Base-by-base conservation (phyloP, 1,284 basidiomycete genomes). In the Abortiporus biennis region DNA sequence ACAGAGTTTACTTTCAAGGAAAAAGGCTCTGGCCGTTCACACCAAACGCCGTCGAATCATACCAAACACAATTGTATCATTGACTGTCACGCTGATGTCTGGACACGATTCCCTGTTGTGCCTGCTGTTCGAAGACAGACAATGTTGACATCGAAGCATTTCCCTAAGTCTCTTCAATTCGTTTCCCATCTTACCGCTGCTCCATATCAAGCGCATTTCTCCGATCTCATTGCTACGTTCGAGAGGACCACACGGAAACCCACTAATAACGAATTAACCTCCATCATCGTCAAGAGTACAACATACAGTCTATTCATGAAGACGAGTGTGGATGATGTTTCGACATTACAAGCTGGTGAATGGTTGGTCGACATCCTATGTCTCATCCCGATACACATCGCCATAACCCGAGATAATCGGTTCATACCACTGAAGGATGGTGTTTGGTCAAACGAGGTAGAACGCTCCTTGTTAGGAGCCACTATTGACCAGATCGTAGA, bases 321-420 rank as follows among this genome's bases (percentile, higher is more conserved):
- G 31, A 36, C 30, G 9, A 6, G 19, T 16, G 4, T 13, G 15
- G 5, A 44, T 22, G 48, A 58, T 5, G 46, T 67, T 3, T 74
- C 70, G 3, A 48, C 51, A 8, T 71, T 71, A 51, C 59, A 57
- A n/a, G 62, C 65, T 0, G 78, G 79, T 17, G 76, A 81, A 56
- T 81, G 80, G 80, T 54, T 82, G 1, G 76, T 75, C 1, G 72
- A 80, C 11, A 53, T 81, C 5, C 48, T 82, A 1, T 82, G 80
- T 43, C 59, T 82, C 21, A 80, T 82, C 39, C 79, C 79, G 0
- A 78, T 82, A 17, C 80, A 80, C 32, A 63, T 82, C 23, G 77
- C 77, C 0, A 53, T 82, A 23, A 71, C 74, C 0, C 66, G 65
- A 12, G 75, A 79, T 30, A 80, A 80, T 45, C 61, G 74, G 0